These are phyloP conservation scores for Hamigera avellanea DNA, from an alignment of 495 filamentous ascomycete species.

Conservation along the genomic window DNA sequence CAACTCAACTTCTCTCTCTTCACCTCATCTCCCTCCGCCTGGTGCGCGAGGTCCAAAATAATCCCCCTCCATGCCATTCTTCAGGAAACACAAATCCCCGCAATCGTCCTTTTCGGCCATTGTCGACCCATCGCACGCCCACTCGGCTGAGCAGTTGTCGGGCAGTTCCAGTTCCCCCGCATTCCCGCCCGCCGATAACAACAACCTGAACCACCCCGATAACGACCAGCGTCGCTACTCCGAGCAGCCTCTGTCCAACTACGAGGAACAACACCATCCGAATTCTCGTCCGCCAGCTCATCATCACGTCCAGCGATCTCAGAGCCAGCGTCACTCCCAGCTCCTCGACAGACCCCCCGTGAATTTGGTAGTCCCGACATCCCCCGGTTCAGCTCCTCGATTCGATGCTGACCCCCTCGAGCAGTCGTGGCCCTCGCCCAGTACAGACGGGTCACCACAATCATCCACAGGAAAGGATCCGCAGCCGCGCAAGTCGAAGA, in stretches of 20 bases:
- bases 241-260: neutral
- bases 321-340: neutral
- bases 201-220: neutral
- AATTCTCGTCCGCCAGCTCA: neutral
- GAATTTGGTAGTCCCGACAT: neutral
- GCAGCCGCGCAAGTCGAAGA: neutral
- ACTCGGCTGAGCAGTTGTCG: neutral
- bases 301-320: neutral
- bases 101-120: neutral
- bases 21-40: neutral
- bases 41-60: slow-evolving; percentile 13
- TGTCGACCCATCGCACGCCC: neutral
- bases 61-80: slow-evolving; percentile 4
- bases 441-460: neutral
- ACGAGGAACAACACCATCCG: neutral
- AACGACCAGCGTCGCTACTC: neutral
- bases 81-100: slow-evolving; percentile 1
- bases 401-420: too few relatives aligned
- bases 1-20: neutral
- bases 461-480: too few relatives aligned
- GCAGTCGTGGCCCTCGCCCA: neutral
- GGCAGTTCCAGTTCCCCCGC: neutral
- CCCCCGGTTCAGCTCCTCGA: neutral
- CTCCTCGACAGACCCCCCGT: neutral
- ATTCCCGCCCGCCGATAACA: neutral